phyloP scores from a whole-genome alignment of 352 stramenopile species.

The Phytophthora constricta region DNA sequence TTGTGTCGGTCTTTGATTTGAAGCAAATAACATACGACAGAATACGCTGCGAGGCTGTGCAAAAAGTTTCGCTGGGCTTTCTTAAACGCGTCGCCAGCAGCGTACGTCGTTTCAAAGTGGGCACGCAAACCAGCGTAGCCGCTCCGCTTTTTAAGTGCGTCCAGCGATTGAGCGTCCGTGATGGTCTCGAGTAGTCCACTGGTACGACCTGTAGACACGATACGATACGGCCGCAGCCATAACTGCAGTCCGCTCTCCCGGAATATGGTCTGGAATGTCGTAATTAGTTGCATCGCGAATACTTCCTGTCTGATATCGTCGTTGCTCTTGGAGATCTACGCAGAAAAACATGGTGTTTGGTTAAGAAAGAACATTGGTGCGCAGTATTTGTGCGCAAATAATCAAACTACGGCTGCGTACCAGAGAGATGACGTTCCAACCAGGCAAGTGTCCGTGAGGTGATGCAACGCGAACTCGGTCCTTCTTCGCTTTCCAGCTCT shows the following conservation, averaged over 20 bases:
- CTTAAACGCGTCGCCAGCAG: constrained; percentile 59
- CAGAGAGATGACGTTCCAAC: constrained; percentile 94
- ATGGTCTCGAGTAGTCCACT: constrained; percentile 96
- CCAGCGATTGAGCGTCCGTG: constrained; percentile 94
- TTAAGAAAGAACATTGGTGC: too few species aligned
- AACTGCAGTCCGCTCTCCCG: constrained; percentile 89
- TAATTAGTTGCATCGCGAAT: constrained; percentile 96
- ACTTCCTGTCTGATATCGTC: constrained; percentile 97
- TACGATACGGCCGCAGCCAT: constrained; percentile 95
- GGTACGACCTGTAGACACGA: constrained; percentile 91
- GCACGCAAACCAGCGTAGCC: constrained; percentile 80
- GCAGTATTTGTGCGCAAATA: too few species aligned
- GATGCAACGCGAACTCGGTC: constrained; percentile 89
- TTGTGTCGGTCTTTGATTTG: constrained; percentile 97
- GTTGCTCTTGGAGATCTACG: constrained; percentile 95
- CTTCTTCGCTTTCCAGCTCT: constrained; percentile 96
- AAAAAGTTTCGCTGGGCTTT: constrained; percentile 68
- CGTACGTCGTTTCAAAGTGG: constrained; percentile 94
- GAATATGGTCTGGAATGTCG: constrained; percentile 94
- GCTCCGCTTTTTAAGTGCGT: constrained; percentile 94
- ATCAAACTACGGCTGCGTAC: constrained; percentile 42
- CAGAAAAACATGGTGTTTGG: constrained; percentile 7
- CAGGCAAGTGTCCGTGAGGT: constrained; percentile 82
- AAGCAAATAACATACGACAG: constrained; percentile 87
- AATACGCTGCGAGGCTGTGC: constrained; percentile 73